These are phyloP conservation scores for Cymodocea nodosa DNA, from an alignment of 116 monocot species.

Conservation along the genomic window DNA sequence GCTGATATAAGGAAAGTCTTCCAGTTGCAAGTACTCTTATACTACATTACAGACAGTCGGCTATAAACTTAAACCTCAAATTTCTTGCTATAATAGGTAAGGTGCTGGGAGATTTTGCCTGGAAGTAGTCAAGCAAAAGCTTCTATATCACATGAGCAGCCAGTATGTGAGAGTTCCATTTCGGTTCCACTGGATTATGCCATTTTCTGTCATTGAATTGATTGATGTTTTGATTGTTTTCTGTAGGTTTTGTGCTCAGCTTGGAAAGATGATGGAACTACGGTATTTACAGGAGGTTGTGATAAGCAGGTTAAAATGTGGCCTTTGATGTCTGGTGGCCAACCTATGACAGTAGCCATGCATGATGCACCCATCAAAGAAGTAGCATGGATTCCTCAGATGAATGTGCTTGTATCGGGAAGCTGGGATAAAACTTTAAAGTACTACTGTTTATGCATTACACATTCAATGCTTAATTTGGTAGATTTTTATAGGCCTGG, in stretches of 20 bases:
- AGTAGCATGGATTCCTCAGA: conserved; percentile 77
- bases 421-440: conserved; percentile 96
- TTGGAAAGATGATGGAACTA: conserved; percentile 97
- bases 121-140: conserved; percentile 76
- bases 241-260: conserved; percentile 81
- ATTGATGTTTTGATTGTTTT: conserved; percentile 5
- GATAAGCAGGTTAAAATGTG: conserved; percentile 98
- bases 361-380: conserved; percentile 94
- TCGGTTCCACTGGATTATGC: not conserved
- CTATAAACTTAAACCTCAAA: not conserved
- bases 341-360: conserved; percentile 69
- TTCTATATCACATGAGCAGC: conserved; percentile 85
- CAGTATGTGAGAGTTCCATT: conserved; percentile 27
- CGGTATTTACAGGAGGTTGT: conserved; percentile 90
- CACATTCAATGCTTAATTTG: not conserved
- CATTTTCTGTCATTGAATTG: not conserved
- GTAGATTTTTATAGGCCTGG: no score
- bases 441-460: conserved; percentile 14
- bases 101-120: conserved; percentile 86
- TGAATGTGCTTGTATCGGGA: conserved; percentile 86
- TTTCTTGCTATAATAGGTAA: conserved; percentile 34
- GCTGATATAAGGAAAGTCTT: no score
- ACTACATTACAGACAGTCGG: no score
- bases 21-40: not conserved
- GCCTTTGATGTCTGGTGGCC: conserved; percentile 85